Evolutionary conservation across 805 yeast species (phyloP).

Genomic region (Osmozyma mogii): DNA sequence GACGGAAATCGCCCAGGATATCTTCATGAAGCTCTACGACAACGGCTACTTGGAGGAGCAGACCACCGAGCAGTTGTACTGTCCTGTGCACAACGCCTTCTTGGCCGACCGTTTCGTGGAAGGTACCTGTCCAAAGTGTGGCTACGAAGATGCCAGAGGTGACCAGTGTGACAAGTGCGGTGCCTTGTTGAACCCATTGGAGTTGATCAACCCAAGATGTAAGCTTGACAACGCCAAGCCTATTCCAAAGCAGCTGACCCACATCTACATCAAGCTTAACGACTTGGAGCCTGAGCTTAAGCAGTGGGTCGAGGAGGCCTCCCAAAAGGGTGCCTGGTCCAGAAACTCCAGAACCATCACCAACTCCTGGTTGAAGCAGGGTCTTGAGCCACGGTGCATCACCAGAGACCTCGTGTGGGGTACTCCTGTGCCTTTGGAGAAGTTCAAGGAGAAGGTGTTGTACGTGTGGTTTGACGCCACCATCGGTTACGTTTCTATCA

Average conservation of each 20-base stretch:
- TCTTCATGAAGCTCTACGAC: constrained; percentile 67
- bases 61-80: constrained; percentile 81
- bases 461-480: constrained; percentile 99
- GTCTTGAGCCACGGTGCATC: constrained; percentile 88
- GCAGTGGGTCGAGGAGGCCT: constrained; percentile 64
- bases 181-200: constrained; percentile 78
- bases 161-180: constrained; percentile 99
- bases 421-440: constrained; percentile 90
- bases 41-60: constrained; percentile 81
- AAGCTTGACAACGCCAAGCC: constrained; percentile 84
- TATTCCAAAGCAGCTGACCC: constrained; percentile 71
- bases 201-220: constrained; percentile 91
- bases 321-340: constrained; percentile 80
- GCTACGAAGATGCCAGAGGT: constrained; percentile 95
- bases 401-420: constrained; percentile 98
- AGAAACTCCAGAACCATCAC: constrained; percentile 86
- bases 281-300: constrained; percentile 71
- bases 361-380: constrained; percentile 88
- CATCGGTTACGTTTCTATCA: constrained; percentile 92
- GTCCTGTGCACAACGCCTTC: constrained; percentile 84
- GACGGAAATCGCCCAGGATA: constrained; percentile 93
- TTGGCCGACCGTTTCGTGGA: constrained; percentile 96
- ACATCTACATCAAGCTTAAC: constrained; percentile 75
- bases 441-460: constrained; percentile 79
- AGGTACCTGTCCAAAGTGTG: constrained; percentile 95